phyloP scores from a whole-genome alignment of 257 asterid species.

The Oldenlandia corymbosa region DNA sequence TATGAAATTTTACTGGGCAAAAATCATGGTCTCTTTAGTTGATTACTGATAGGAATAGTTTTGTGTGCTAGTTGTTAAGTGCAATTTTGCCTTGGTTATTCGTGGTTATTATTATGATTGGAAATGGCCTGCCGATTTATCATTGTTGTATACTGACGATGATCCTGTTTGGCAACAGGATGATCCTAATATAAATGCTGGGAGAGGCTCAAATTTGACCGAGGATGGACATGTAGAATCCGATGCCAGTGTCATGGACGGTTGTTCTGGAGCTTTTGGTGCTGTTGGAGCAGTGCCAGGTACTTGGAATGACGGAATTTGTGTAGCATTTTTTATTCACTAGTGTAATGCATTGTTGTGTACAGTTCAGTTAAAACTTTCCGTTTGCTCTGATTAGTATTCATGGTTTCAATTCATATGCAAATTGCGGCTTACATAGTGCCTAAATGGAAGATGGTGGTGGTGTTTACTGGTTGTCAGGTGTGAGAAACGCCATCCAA shows the following conservation, averaged over 20 bases:
- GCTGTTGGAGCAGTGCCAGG: constrained; percentile 98
- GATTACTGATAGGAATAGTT: neutral
- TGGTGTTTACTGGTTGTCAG: constrained; percentile 59
- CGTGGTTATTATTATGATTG: neutral
- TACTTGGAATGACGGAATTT: constrained; percentile 16
- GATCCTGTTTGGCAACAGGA: constrained; percentile 39
- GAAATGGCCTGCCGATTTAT: neutral
- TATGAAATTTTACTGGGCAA: neutral
- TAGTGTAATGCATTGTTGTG: neutral
- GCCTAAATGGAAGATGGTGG: neutral
- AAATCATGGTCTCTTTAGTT: neutral
- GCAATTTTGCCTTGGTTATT: neutral
- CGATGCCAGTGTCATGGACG: constrained; percentile 97
- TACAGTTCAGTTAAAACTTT: neutral
- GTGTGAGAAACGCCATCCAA: constrained; percentile 87
- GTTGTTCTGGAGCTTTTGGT: constrained; percentile 79
- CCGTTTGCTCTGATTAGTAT: neutral
- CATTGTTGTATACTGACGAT: neutral
- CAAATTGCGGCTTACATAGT: constrained; percentile 18
- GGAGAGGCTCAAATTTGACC: constrained; percentile 88
- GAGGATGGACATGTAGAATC: constrained; percentile 92
- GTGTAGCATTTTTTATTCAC: neutral
- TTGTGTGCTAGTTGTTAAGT: neutral
- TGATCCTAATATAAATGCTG: constrained; percentile 94
- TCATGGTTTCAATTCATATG: neutral